These are phyloP conservation scores for Cutaneotrichosporon sp. DNA, from an alignment of 1,284 basidiomycete genomes.

Conservation along the genomic window DNA sequence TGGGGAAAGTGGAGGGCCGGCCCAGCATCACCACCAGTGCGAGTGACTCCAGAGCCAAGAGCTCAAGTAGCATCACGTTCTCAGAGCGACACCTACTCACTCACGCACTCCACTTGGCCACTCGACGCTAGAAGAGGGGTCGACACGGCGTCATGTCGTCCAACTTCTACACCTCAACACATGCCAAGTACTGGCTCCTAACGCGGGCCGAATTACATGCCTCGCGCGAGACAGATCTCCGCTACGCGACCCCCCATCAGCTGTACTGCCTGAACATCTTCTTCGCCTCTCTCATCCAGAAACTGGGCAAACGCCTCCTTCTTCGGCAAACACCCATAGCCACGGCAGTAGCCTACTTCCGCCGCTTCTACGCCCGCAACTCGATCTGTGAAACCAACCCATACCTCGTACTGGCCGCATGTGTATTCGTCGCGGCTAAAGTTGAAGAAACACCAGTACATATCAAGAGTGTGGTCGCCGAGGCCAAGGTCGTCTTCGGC, in stretches of 20 bases:
- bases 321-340: conserved; percentile 87
- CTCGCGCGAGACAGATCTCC: conserved; percentile 71
- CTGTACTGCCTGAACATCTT: conserved; percentile 78
- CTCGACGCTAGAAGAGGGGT: neutral
- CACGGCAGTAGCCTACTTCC: conserved; percentile 90
- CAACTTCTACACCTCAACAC: conserved; percentile 49
- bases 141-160: conserved; percentile 38
- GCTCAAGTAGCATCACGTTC: too few relatives aligned
- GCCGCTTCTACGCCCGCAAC: conserved; percentile 92
- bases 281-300: conserved; percentile 79
- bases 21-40: neutral
- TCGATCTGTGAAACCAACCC: conserved; percentile 91
- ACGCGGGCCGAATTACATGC: conserved; percentile 70
- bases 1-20: neutral
- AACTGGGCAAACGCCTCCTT: conserved; percentile 78
- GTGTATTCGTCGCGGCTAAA: conserved; percentile 93
- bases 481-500: conserved; percentile 73
- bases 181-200: conserved; percentile 68
- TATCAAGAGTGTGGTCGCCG: conserved; percentile 86
- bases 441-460: conserved; percentile 94
- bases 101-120: neutral
- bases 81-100: neutral
- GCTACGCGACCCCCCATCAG: conserved; percentile 71
- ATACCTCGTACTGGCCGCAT: conserved; percentile 86
- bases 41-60: too few relatives aligned